Evolutionary conservation across 2,329 filamentous ascomycete species (phyloP).

Genomic region (Ophiocordyceps camponoti-rufipedis): DNA sequence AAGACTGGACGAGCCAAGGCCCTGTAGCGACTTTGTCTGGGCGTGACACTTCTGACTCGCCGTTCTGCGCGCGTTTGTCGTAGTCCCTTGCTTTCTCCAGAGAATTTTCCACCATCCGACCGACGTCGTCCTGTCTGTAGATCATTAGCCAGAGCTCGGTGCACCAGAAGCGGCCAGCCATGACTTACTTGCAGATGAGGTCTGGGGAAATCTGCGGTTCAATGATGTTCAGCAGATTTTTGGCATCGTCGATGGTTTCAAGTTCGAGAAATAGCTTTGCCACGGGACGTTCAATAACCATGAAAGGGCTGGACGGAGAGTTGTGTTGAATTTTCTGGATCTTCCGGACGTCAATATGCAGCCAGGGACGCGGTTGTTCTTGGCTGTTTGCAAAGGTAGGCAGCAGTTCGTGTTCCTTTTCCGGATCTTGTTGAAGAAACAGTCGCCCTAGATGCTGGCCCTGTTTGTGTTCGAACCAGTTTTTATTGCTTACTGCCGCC

Average conservation of each 20-base stretch:
- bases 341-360: conserved; percentile 2
- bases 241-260: background rate
- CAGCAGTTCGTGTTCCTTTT: conserved; percentile 1
- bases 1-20: background rate
- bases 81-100: too few species aligned
- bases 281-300: conserved; percentile 8
- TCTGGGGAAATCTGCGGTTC: too few species aligned
- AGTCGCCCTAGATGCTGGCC: background rate
- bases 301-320: conserved; percentile 2
- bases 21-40: background rate
- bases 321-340: conserved; percentile 3
- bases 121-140: too few species aligned
- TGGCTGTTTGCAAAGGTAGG: background rate
- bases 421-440: conserved; percentile 1
- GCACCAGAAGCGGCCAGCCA: background rate
- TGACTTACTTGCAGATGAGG: background rate
- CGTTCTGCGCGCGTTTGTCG: background rate
- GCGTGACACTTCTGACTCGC: background rate
- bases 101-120: too few species aligned
- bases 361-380: conserved; percentile 1
- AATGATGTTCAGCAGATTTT: background rate
- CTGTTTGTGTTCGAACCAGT: conserved; percentile 1
- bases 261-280: background rate
- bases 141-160: too few species aligned
- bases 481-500: conserved; percentile 9